Conservation (phyloP, 208 protist genomes). For the Trypanosoma avium region DNA sequence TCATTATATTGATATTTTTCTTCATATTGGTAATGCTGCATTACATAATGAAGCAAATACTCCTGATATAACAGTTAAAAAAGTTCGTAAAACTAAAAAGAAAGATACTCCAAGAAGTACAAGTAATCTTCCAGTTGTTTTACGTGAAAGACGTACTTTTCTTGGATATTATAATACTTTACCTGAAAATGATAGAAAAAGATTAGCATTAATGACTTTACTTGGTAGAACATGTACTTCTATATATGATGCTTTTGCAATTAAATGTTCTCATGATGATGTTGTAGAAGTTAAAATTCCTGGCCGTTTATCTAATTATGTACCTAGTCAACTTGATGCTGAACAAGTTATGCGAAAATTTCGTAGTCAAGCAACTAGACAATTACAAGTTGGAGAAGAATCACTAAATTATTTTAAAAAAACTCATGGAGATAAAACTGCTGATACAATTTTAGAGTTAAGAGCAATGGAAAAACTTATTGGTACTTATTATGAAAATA, state of each 20-base stretch:
- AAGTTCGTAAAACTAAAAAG: slow-evolving; percentile 31
- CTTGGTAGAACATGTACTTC: slow-evolving; percentile 67
- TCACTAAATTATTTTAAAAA: slow-evolving; percentile 88
- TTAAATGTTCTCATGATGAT: slow-evolving; percentile 80
- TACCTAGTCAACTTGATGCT: slow-evolving; percentile 78
- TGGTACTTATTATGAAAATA: slow-evolving; percentile 91
- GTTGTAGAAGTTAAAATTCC: slow-evolving; percentile 75
- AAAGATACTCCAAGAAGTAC: slow-evolving; percentile 25
- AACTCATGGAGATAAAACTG: slow-evolving; percentile 72
- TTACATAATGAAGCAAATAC: slow-evolving; percentile 67
- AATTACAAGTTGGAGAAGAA: slow-evolving; percentile 89
- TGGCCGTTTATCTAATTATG: slow-evolving; percentile 65
- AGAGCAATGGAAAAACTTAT: slow-evolving; percentile 90
- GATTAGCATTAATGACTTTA: slow-evolving; percentile 79
- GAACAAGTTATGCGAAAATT: slow-evolving; percentile 86
- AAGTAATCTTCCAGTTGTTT: slow-evolving; percentile 73
- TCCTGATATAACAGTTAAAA: slow-evolving; percentile 23
- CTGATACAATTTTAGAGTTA: slow-evolving; percentile 81
- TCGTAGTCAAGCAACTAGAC: slow-evolving; percentile 69
- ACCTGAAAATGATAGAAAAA: slow-evolving; percentile 59
- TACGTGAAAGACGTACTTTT: slow-evolving; percentile 81
- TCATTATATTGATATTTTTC: slow-evolving; percentile 79
- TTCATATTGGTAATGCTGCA: slow-evolving; percentile 77
- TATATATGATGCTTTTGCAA: slow-evolving; percentile 77
- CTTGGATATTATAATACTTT: slow-evolving; percentile 85